phyloP scores from a whole-genome alignment of 2,329 filamentous ascomycete genomes.

The Penicillium vulpinum region DNA sequence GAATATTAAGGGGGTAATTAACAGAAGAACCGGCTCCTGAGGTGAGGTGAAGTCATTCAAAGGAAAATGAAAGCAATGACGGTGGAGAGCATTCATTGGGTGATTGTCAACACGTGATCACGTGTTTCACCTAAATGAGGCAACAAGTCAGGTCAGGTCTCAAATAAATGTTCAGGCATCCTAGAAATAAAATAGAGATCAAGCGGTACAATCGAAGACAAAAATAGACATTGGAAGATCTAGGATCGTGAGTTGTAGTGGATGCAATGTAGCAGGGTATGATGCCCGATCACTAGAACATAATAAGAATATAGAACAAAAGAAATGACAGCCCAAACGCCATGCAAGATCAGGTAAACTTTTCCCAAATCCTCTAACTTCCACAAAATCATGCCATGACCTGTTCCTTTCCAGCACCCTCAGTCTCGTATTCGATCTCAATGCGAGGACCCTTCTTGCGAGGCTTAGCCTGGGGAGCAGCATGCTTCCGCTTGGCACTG shows the following conservation, averaged over 20 bases:
- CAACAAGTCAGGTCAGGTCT: background rate
- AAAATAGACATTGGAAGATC: slow-evolving; percentile 8
- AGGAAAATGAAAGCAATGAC: slow-evolving; percentile 8
- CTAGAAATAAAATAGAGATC: background rate
- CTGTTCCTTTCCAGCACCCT: slow-evolving; percentile 58
- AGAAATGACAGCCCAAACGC: slow-evolving; percentile 30
- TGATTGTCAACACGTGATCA: slow-evolving; percentile 17
- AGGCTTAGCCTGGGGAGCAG: slow-evolving; percentile 53
- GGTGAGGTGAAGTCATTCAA: background rate
- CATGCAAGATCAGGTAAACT: slow-evolving; percentile 32
- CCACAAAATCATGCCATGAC: slow-evolving; percentile 39
- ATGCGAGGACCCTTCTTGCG: slow-evolving; percentile 64
- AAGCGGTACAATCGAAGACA: background rate
- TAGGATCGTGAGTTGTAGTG: slow-evolving; percentile 18
- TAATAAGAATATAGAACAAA: slow-evolving; percentile 18
- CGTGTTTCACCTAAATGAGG: slow-evolving; percentile 4
- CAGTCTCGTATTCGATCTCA: slow-evolving; percentile 79
- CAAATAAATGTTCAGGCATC: background rate
- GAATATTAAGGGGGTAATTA: slow-evolving; percentile 4
- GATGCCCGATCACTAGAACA: slow-evolving; percentile 33
- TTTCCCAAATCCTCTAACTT: slow-evolving; percentile 17
- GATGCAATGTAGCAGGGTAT: slow-evolving; percentile 39
- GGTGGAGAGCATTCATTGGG: background rate
- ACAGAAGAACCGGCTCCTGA: slow-evolving; percentile 25
- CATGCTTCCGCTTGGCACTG: slow-evolving; percentile 59